These are phyloP conservation scores for Leptosphaerulina australis DNA, from an alignment of 2,329 filamentous ascomycete species.

Conservation along the genomic window DNA sequence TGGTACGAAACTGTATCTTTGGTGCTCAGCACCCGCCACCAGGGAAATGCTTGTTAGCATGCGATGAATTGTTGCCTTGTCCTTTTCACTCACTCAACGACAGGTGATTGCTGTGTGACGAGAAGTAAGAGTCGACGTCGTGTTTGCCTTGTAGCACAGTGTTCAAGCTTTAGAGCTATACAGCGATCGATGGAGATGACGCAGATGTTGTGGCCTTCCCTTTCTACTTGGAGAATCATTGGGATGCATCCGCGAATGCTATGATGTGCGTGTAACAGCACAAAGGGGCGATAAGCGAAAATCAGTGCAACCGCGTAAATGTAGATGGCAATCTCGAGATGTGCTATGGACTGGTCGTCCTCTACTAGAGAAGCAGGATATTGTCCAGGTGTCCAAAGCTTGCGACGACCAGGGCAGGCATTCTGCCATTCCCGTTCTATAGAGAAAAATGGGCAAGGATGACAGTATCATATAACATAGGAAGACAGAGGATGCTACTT, in stretches of 20 bases:
- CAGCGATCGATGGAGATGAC: constrained; percentile 14
- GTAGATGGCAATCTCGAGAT: too few species aligned
- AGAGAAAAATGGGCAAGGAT: too few species aligned
- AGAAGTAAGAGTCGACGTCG: constrained; percentile 16
- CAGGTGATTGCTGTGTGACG: constrained; percentile 7
- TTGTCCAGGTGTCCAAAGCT: too few species aligned
- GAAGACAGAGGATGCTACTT: too few species aligned
- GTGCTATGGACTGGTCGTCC: too few species aligned
- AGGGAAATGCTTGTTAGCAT: neutral
- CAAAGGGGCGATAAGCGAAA: constrained; percentile 14
- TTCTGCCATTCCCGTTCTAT: too few species aligned
- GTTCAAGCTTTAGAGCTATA: constrained; percentile 6
- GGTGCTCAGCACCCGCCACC: neutral
- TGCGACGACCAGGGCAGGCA: too few species aligned
- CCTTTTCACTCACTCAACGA: neutral
- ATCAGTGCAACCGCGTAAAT: constrained; percentile 1
- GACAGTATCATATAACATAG: too few species aligned
- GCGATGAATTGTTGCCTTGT: neutral
- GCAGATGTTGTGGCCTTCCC: constrained; percentile 1
- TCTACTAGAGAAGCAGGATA: too few species aligned
- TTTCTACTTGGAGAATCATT: neutral
- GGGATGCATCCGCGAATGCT: constrained; percentile 6
- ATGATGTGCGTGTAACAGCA: constrained; percentile 14
- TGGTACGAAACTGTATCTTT: constrained; percentile 3
- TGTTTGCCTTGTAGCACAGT: constrained; percentile 15